phyloP scores from a whole-genome alignment of 495 filamentous ascomycete genomes.

The Penicillium ochrochloron region DNA sequence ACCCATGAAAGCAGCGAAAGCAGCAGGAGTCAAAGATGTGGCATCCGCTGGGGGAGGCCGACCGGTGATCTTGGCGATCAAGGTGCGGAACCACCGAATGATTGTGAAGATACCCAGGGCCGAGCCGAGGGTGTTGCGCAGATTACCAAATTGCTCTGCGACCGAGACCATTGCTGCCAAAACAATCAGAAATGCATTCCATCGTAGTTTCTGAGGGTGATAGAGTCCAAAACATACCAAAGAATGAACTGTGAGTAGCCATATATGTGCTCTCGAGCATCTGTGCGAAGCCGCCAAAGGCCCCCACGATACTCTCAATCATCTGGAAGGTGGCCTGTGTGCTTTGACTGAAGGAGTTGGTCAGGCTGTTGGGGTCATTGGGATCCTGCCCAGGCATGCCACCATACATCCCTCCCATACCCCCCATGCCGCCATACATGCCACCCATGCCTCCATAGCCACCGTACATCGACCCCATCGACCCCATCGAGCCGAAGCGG shows the following conservation, averaged over 20 bases:
- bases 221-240: conserved; percentile 66
- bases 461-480: conserved; percentile 60
- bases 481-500: conserved; percentile 63
- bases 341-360: conserved; percentile 84
- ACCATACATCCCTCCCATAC: conserved; percentile 63
- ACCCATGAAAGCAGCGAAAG: conserved; percentile 83
- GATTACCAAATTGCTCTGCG: conserved; percentile 92
- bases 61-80: conserved; percentile 93
- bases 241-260: conserved; percentile 99
- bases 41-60: conserved; percentile 86
- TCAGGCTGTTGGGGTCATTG: conserved; percentile 92
- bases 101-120: conserved; percentile 94
- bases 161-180: conserved; percentile 93
- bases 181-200: conserved; percentile 20
- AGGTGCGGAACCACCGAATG: conserved; percentile 88
- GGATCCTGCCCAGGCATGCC: conserved; percentile 65
- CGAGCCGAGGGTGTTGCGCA: conserved; percentile 93
- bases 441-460: conserved; percentile 62
- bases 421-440: conserved; percentile 54
- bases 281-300: conserved; percentile 94
- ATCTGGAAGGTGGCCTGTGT: conserved; percentile 99
- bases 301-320: conserved; percentile 98
- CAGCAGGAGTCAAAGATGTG: conserved; percentile 81
- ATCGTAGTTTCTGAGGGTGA: background rate
- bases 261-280: conserved; percentile 99